Evolutionary conservation across 1,139 yeast genomes (phyloP), one percentile per base, ranked within the genome.

Genomic region (Yamadazyma sp.): DNA sequence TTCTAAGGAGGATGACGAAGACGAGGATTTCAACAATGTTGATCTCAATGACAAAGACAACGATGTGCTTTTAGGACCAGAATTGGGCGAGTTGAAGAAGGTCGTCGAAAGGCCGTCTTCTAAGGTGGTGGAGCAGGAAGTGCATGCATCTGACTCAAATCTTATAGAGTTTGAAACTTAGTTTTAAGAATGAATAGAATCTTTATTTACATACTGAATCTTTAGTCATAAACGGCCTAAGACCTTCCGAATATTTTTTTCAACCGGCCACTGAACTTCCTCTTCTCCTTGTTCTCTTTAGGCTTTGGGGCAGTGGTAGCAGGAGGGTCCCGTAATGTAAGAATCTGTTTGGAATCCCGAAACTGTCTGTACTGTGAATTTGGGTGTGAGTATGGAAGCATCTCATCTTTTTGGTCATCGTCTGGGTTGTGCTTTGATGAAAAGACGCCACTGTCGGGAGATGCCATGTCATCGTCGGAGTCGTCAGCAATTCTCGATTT

Each of bases 341-440:
- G 27, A 3, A 46, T 24, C 31, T 37, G 22, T 21, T 32, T 33
- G 17, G 35, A 27, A 3, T 34, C 32, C 22, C 32, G 27, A 11
- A 21, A 22, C 29, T 34, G 37, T 28, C 32, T 34, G 22, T 34
- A 25, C 14, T 33, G 32, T 8, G 41, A 28, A 6, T 37, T 34
- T 6, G 42, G 41, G 25, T 42, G 41, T 2, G 45, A 37, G 17
- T 30, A 35, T 9, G 40, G 42, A 12, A 33, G 31, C n/a, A n/a
- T n/a, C 16, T 25, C 14, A 8, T 29, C 33, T 13, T 14, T n/a
- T 15, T 32, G 26, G 8, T 64, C 75, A 6, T 64, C 72, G 29
- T 80, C 85, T 10, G 85, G 78, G 53, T 80, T 65, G 42, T 78
- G 72, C 47, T 86, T 65, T 1, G 86, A 79, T 27, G 53, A 56